phyloP scores from a whole-genome alignment of 345 rosid species.

The Boechera retrofracta region DNA sequence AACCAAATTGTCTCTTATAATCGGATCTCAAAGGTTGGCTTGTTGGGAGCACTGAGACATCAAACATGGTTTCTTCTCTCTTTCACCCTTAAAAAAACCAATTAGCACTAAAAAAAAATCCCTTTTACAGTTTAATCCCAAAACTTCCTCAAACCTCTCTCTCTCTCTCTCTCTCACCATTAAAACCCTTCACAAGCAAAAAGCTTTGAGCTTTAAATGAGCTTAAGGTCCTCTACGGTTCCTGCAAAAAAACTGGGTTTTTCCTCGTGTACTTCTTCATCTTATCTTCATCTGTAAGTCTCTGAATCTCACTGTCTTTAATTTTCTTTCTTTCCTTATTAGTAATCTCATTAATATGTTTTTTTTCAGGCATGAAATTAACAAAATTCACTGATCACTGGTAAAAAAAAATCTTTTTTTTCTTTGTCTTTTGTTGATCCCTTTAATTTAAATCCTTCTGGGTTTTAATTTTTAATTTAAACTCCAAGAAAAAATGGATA shows the following conservation, averaged over 20 bases:
- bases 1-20: conserved; percentile 96
- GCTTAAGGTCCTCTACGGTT: conserved; percentile 41
- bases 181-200: conserved; percentile 41
- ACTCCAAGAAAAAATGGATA: conserved; percentile 33
- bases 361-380: conserved; percentile 41
- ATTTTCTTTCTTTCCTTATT: conserved; percentile 31
- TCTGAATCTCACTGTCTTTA: conserved; percentile 29
- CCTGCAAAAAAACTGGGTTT: conserved; percentile 29
- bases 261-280: conserved; percentile 34
- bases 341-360: conserved; percentile 40
- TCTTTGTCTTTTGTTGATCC: conserved; percentile 6
- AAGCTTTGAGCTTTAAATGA: conserved; percentile 42
- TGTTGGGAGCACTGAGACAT: conserved; percentile 88
- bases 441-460: conserved; percentile 22
- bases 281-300: conserved; percentile 39
- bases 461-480: conserved; percentile 6
- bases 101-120: conserved; percentile 26
- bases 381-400: neutral
- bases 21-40: conserved; percentile 55
- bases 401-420: conserved; percentile 3
- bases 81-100: conserved; percentile 1
- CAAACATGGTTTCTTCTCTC: conserved; percentile 44
- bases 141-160: conserved; percentile 15
- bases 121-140: conserved; percentile 37
- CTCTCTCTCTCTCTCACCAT: conserved; percentile 39